Base-by-base conservation (phyloP, 169 alveolate genomes). In the Plasmodium sp. region DNA sequence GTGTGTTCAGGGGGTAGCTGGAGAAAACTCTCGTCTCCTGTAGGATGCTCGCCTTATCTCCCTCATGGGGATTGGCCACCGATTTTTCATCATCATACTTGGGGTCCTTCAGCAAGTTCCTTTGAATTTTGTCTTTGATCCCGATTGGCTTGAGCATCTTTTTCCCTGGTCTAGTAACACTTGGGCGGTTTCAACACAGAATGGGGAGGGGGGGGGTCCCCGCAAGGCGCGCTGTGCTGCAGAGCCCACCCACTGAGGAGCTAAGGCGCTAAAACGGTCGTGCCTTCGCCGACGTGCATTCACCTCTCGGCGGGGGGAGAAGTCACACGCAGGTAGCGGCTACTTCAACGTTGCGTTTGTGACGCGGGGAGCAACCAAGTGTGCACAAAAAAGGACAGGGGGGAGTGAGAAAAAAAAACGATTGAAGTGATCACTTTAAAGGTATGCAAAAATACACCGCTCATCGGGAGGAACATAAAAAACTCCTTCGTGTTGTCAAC, bases 21-120 rank as follows among this genome's bases (percentile, higher is more conserved):
- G 98, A 97, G 94, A 98, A 98, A 54, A 97, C 96, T 83, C 97
- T 94, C 41, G 99, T 97, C 84, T 98, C 99, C 84, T 98, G 98
- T 51, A 98, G 90, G 34, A 97, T 95, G n/a, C 97, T 88, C 80
- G 97, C 96, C 83, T 97, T 97, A 62, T 97, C 98, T 9, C 96
- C 96, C 48, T 83, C 92, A 88, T 95, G 95, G 4, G 96, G 96
- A 48, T 93, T 93, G 22, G 73, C 73, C 43, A 39, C 48, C 9
- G 83, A 34, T 71, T 92, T 84, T 18, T 92, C 92, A 67, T 92
- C 90, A n/a, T 92, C 93, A 34, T 77, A 74, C 6, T 79, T 81
- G 22, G 58, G 2, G 5, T 83, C 93, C 58, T 81, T 92, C 36
- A 84, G 33, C 22, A 92, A 39, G 56, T 75, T 81, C 84, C 79